Evolutionary conservation across 768 basidiomycete genomes (phyloP).

Genomic region (Hemileccinum impolitum): DNA sequence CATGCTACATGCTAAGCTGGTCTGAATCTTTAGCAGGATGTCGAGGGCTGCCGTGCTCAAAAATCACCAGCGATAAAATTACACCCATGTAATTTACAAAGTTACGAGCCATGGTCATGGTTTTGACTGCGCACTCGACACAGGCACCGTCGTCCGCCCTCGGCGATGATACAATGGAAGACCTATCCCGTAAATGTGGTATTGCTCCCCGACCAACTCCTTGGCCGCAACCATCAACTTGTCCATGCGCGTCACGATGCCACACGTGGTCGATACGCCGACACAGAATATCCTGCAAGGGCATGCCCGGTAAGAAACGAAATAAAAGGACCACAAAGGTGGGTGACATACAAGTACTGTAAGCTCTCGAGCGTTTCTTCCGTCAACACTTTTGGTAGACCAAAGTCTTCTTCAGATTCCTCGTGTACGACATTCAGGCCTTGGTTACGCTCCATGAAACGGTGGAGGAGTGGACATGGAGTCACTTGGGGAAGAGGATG

Average conservation of each 20-base stretch:
- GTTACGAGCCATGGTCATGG: neutral
- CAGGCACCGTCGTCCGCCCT: neutral
- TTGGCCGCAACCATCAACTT: conserved; percentile 78
- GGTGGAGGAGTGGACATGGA: conserved; percentile 60
- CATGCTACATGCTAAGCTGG: too few species aligned
- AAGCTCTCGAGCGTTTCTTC: conserved; percentile 71
- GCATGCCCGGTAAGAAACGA: neutral
- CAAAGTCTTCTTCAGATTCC: conserved; percentile 72
- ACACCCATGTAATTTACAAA: neutral
- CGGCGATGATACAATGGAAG: conserved; percentile 21
- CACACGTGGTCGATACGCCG: conserved; percentile 65
- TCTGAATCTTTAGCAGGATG: too few species aligned
- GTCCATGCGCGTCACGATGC: conserved; percentile 71
- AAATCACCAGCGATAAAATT: too few species aligned
- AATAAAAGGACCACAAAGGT: neutral
- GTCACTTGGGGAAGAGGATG: conserved; percentile 82
- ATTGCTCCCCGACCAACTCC: conserved; percentile 84
- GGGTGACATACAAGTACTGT: conserved; percentile 67
- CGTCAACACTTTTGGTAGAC: conserved; percentile 66
- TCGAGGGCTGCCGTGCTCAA: too few species aligned
- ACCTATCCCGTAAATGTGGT: conserved; percentile 74
- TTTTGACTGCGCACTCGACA: neutral
- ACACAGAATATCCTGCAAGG: conserved; percentile 60
- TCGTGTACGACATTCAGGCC: conserved; percentile 67
- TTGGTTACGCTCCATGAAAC: conserved; percentile 46